Percentiles rank a stretch among this genome's conserved stretches.
Conservation (phyloP, 257 asterid species). For the Rubia yunnanensis region DNA sequence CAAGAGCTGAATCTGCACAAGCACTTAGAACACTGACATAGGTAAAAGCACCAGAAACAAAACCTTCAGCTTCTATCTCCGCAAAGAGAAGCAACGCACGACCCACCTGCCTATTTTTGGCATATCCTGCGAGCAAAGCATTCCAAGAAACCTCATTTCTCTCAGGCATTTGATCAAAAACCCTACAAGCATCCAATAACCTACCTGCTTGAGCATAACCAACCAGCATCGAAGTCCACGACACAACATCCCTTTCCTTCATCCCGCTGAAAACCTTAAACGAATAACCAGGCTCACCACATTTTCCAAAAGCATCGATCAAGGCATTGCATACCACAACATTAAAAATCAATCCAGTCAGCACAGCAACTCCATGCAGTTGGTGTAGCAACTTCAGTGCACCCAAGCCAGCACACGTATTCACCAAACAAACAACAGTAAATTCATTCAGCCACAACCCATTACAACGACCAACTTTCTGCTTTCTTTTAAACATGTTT, state of each 20-base stretch:
- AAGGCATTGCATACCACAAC: constrained; percentile 45
- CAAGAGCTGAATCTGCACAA: constrained; percentile 54
- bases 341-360: constrained; percentile 33
- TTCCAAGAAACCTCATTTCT: constrained; percentile 63
- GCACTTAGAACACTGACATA: constrained; percentile 45
- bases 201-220: constrained; percentile 41
- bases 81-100: constrained; percentile 33
- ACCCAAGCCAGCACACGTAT: constrained; percentile 36
- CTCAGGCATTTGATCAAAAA: constrained; percentile 41
- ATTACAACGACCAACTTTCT: neutral
- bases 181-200: constrained; percentile 33
- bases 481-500: constrained; percentile 24
- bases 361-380: constrained; percentile 40
- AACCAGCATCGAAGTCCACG: constrained; percentile 65
- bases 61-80: constrained; percentile 40
- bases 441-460: constrained; percentile 42
- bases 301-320: constrained; percentile 60
- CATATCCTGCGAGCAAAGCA: constrained; percentile 43
- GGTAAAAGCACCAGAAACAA: constrained; percentile 32
- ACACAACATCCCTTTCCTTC: constrained; percentile 44
- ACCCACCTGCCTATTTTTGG: constrained; percentile 40
- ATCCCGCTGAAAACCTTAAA: constrained; percentile 31
- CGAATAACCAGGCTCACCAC: constrained; percentile 31
- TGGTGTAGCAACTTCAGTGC: constrained; percentile 35
- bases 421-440: constrained; percentile 45